phyloP scores from a whole-genome alignment of 805 yeast species.

The Saccharomycopsis guyanensis region DNA sequence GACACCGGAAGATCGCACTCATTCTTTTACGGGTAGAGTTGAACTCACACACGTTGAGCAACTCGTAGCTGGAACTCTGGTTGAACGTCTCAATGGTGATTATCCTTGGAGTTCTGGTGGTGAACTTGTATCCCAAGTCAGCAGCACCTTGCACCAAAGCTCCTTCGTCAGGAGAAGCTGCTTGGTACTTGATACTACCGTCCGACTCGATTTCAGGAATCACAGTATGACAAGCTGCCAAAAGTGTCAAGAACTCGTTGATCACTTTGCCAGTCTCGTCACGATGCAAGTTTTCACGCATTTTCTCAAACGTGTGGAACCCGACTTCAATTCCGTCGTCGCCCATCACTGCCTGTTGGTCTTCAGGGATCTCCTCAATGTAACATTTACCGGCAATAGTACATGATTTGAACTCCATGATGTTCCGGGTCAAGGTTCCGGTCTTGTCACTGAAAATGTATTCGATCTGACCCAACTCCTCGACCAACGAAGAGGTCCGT shows the following conservation, averaged over 20 bases:
- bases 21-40: constrained; percentile 96
- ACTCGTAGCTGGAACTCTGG: constrained; percentile 57
- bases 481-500: constrained; percentile 91
- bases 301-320: constrained; percentile 58
- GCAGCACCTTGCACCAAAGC: constrained; percentile 98
- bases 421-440: constrained; percentile 91
- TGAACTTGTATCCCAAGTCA: constrained; percentile 73
- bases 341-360: constrained; percentile 54
- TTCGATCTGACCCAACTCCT: constrained; percentile 94
- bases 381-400: constrained; percentile 90
- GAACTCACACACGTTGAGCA: constrained; percentile 89
- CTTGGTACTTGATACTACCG: constrained; percentile 82
- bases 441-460: constrained; percentile 96
- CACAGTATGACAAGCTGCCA: constrained; percentile 95
- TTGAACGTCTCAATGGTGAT: constrained; percentile 53
- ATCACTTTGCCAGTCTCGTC: constrained; percentile 38
- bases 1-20: constrained; percentile 91
- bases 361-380: constrained; percentile 86
- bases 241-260: constrained; percentile 70
- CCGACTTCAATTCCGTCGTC: constrained; percentile 81
- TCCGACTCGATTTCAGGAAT: constrained; percentile 74
- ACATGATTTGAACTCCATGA: constrained; percentile 94
- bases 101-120: constrained; percentile 76
- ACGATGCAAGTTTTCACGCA: constrained; percentile 40
- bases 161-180: constrained; percentile 99